A percentile compares a stretch with the other conserved stretches of the same genome.
Evolutionary conservation across 768 basidiomycete genomes (phyloP).

Genomic region (Phanerochaete carnosa): DNA sequence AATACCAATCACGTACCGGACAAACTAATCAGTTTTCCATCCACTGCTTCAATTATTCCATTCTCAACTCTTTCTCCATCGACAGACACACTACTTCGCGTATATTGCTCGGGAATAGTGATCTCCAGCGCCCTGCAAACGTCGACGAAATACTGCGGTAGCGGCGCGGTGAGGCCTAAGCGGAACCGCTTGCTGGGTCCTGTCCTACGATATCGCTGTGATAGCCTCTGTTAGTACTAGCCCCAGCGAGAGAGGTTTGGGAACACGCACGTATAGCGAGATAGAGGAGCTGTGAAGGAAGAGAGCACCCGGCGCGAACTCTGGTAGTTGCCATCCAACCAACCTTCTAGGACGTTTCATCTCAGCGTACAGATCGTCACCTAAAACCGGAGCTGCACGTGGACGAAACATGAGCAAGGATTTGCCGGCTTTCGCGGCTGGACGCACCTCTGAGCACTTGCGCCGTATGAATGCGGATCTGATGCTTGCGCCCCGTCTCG

Average conservation of each 20-base stretch:
- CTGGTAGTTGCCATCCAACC: not conserved
- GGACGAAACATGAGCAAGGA: not conserved
- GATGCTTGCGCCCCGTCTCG: conserved; percentile 63
- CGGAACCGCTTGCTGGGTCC: conserved; percentile 47
- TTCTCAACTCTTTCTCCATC: conserved; percentile 36
- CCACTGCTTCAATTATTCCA: conserved; percentile 4
- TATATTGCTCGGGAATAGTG: conserved; percentile 31
- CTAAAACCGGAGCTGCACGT: conserved; percentile 59
- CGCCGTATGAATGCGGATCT: conserved; percentile 64
- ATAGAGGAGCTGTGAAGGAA: conserved; percentile 61
- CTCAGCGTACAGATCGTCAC: conserved; percentile 35
- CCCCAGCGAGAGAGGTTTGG: not conserved
- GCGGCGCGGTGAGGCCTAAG: conserved; percentile 52
- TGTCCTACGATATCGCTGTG: conserved; percentile 45
- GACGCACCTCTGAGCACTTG: conserved; percentile 44
- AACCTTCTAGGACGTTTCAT: not conserved
- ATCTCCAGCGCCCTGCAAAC: conserved; percentile 48
- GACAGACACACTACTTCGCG: conserved; percentile 44
- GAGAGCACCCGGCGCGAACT: conserved; percentile 19
- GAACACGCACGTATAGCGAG: conserved; percentile 47
- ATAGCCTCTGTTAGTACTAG: not conserved
- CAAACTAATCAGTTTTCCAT: not conserved
- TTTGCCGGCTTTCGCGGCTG: not conserved
- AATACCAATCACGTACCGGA: not conserved
- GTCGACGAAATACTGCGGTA: conserved; percentile 52